Evolutionary conservation across 139 green algal species (phyloP), one percentile per base, ranked within the genome.

Genomic region (Coelastrella sp.): DNA sequence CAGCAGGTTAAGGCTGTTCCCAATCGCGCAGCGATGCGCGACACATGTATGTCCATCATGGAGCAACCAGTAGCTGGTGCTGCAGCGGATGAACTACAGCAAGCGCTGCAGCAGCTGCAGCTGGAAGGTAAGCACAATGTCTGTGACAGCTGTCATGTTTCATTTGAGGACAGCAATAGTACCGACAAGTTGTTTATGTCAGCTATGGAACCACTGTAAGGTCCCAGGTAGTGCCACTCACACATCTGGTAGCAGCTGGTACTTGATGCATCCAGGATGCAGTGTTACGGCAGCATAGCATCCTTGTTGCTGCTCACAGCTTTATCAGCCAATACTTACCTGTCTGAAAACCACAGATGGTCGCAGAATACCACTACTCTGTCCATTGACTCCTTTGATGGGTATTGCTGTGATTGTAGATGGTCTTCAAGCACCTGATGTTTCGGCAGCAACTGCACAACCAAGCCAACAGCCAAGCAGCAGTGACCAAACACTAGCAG

Each of bases 101-200:
- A 40, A 25, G 75, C 75, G 8, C 75, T 82, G 53, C 73, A 81
- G 48, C 73, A 81, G 48, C 35, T 81, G 50, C 21, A 81, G 11
- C 73, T 81, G 19, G 32, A 41, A 67, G 73, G 73, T 81, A 35
- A n/a, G 71, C 6, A 25, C 8, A 21, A 71, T n/a, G n/a, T 57
- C 21, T 25, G 25, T 40, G 6, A 40, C n/a, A 40, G 62, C 4
- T 71, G 62, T 23, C 59, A 67, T 13, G 59, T 67, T 67, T 17
- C 59, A 67, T 67, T n/a, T n/a, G 59, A 34, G n/a, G 8, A 13
- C 59, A 13, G 59, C n/a, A 32, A 17, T 67, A 21, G 45, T 13
- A 57, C 0, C 11, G 45, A 9, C 11, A 9, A 57, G 45, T 57
- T 57, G 45, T 13, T 13, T 23, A 23, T 57, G 45, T 9, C 15